phyloP scores from a whole-genome alignment of 805 yeast genomes.

The Saccharomycopsis lassenensis region DNA sequence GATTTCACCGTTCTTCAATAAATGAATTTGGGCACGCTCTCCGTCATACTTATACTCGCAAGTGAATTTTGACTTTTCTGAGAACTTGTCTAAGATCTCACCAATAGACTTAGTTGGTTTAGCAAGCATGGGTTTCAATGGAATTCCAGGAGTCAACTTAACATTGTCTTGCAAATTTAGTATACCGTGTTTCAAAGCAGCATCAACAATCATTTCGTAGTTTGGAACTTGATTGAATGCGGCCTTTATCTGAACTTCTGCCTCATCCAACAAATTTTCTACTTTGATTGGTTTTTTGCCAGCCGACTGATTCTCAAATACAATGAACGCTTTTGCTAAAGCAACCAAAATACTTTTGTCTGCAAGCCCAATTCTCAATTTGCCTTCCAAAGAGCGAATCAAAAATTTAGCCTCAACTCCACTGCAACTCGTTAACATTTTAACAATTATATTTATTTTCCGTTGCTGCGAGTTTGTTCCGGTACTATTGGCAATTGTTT shows the following conservation, averaged over 20 bases:
- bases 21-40: constrained; percentile 92
- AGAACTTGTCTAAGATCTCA: constrained; percentile 86
- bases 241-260: constrained; percentile 72
- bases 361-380: constrained; percentile 84
- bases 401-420: constrained; percentile 84
- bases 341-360: constrained; percentile 84
- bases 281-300: constrained; percentile 22
- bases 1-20: constrained; percentile 52
- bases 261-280: constrained; percentile 41
- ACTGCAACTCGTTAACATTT: constrained; percentile 75
- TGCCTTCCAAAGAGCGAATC: constrained; percentile 86
- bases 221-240: constrained; percentile 88
- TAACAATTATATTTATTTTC: constrained; percentile 71
- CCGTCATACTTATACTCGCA: constrained; percentile 98
- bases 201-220: constrained; percentile 65
- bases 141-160: constrained; percentile 81
- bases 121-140: constrained; percentile 95
- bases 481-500: constrained; percentile 62
- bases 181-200: constrained; percentile 60
- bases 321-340: constrained; percentile 70
- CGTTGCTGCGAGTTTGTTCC: constrained; percentile 76
- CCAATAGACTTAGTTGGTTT: constrained; percentile 90
- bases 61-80: constrained; percentile 73
- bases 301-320: constrained; percentile 37
- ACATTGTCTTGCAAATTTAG: constrained; percentile 54